phyloP scores from a whole-genome alignment of 1,284 basidiomycete species.

The Acaromyces ingoldii region DNA sequence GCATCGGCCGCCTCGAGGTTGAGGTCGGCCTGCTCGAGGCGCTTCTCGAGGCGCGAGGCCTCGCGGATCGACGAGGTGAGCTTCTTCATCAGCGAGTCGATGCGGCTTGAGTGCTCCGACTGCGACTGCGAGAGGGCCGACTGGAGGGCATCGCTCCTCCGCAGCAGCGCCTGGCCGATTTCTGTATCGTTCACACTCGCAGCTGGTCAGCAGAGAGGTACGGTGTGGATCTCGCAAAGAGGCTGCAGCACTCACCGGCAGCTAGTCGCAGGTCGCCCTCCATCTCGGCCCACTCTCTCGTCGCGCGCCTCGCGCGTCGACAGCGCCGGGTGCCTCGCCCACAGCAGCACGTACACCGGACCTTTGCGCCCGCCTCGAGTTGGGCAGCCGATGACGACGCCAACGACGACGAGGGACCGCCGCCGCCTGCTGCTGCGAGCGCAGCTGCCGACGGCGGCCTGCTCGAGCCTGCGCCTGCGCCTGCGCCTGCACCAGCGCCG shows the following conservation, averaged over 20 bases:
- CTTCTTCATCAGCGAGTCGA: slow-evolving; percentile 35
- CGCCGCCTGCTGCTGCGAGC: too few species aligned
- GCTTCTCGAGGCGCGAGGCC: slow-evolving; percentile 55
- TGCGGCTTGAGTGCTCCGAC: slow-evolving; percentile 34
- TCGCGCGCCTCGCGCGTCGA: slow-evolving; percentile 31
- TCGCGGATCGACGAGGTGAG: slow-evolving; percentile 35
- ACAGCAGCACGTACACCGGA: slow-evolving; percentile 41
- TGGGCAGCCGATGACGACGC: too few species aligned
- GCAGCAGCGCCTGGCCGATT: slow-evolving; percentile 82
- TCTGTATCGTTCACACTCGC: slow-evolving; percentile 57
- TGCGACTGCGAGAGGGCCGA: slow-evolving; percentile 54
- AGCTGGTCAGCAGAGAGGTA: background rate
- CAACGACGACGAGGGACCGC: too few species aligned
- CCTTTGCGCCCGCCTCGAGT: too few species aligned
- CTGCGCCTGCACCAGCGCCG: background rate
- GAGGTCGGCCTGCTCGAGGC: slow-evolving; percentile 71
- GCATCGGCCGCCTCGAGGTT: slow-evolving; percentile 76
- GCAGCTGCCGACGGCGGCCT: too few species aligned
- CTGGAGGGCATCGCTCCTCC: slow-evolving; percentile 78
- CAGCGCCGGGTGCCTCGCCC: slow-evolving; percentile 25
- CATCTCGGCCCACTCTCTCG: slow-evolving; percentile 43
- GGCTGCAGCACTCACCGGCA: too few species aligned
- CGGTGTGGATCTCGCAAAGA: too few species aligned
- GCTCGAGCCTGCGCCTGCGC: too few species aligned
- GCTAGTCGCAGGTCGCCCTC: slow-evolving; percentile 48